Base-by-base conservation (phyloP, 2,329 filamentous ascomycete genomes). In the Pyrenophora seminiperda region DNA sequence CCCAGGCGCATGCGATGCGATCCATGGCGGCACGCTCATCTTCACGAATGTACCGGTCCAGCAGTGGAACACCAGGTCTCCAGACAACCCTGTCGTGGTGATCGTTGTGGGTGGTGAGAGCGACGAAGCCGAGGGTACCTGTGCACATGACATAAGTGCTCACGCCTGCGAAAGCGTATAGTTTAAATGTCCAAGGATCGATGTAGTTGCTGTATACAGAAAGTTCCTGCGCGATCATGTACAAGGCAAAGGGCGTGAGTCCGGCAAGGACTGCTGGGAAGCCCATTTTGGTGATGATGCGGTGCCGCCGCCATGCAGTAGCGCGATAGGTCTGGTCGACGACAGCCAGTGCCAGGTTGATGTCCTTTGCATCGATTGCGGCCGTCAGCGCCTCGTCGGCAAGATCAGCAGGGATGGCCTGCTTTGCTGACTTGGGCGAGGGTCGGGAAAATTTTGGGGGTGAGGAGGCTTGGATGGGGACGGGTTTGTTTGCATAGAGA, bases 31-130 rank as follows among this genome's bases (percentile, higher is more conserved):
- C 89, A 18, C 94, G 81, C 78, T 99, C 92, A 58, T 96, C 91
- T 71, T 97, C 94, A 27, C 90, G 81, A 45, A 96, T 73, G 89
- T 92, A 97, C 11, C 94, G 83, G 65, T 90, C 83, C 54, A 88
- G 82, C 56, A 97, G 76, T 17, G 90, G 88, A 27, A 90, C 87
- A 9, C 94, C 94, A 0, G 85, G 84, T 7, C 88, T 81, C 94
- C 94, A 99, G 2, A 90, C 92, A 4, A 97, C 91, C 15, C 94
- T 85, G 65, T 88, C 87, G 90, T 97, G 96, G 74, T 97, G 91
- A 71, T 97, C 92, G 73, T 97, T 97, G 53, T 87, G 81, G 27
- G 93, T 97, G 19, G 90, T 86, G 51, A 95, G 78, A 7, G 93
- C 91, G 30, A 97, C 84, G 33, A 94, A 76, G 2, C 93, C 94